phyloP scores from a whole-genome alignment of 2,329 filamentous ascomycete genomes.

The Colletotrichum sp. region DNA sequence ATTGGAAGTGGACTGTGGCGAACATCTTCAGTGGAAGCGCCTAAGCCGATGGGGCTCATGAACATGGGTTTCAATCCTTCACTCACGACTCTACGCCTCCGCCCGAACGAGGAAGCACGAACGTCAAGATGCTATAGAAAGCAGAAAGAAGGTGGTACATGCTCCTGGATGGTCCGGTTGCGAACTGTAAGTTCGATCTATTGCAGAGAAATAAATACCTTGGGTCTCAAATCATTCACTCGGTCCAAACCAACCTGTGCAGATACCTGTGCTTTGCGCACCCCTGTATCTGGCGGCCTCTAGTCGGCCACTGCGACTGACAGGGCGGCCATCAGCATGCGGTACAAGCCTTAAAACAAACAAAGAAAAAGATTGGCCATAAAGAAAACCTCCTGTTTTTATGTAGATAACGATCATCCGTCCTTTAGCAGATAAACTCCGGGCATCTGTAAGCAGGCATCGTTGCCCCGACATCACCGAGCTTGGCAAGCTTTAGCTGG shows the following conservation, averaged over 20 bases:
- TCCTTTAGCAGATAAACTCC: background rate
- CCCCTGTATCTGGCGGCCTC: background rate
- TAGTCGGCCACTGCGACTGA: background rate
- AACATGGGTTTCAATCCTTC: background rate
- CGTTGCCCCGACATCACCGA: background rate
- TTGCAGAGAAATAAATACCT: background rate
- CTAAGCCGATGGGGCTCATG: background rate
- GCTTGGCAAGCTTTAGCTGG: background rate
- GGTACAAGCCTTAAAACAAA: background rate
- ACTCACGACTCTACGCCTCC: background rate
- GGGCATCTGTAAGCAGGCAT: background rate
- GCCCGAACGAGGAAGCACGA: background rate
- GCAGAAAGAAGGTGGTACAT: background rate
- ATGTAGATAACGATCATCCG: background rate
- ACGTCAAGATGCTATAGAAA: background rate
- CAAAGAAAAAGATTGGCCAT: too few species aligned
- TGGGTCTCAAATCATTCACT: background rate
- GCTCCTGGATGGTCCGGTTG: background rate
- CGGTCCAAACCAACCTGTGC: background rate
- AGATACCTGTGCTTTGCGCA: background rate
- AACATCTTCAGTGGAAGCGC: background rate
- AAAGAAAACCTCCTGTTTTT: accelerated
- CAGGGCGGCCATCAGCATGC: background rate
- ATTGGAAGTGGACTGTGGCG: background rate
- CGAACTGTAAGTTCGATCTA: accelerated